phyloP scores from a whole-genome alignment of 345 rosid genomes.

The Corchorus capsularis region DNA sequence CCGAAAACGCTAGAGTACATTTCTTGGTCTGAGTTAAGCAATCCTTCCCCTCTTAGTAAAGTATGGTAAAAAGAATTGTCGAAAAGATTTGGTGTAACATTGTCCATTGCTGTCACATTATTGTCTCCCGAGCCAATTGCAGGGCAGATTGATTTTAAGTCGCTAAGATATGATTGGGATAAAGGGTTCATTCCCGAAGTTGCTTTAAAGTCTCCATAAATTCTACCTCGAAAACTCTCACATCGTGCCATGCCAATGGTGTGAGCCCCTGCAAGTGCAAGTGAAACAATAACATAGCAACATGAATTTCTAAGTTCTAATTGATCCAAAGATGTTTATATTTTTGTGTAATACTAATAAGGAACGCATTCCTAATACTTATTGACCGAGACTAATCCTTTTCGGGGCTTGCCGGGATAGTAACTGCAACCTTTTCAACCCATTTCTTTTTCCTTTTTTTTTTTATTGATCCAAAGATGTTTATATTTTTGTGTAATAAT shows the following conservation, averaged over 20 bases:
- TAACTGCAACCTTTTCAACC: no score
- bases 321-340: no score
- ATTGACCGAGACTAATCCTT: no score
- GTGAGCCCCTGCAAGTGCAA: constrained; percentile 68
- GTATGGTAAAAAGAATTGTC: constrained; percentile 70
- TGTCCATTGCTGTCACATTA: constrained; percentile 68
- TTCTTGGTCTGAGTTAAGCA: constrained; percentile 84
- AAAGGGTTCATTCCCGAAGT: constrained; percentile 43
- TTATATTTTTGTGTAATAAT: no score
- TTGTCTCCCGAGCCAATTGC: constrained; percentile 55
- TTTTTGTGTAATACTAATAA: no score
- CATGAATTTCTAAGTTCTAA: not conserved
- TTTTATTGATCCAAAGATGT: no score
- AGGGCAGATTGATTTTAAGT: constrained; percentile 61
- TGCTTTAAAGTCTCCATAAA: constrained; percentile 56
- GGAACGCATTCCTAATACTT: no score
- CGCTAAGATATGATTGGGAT: constrained; percentile 41
- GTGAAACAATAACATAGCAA: not conserved
- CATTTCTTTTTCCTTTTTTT: no score
- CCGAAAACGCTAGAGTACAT: constrained; percentile 67
- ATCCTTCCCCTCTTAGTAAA: constrained; percentile 63
- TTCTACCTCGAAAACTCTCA: constrained; percentile 55
- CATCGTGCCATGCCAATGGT: constrained; percentile 91
- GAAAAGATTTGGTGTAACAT: constrained; percentile 66
- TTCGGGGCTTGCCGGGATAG: no score